Evolutionary conservation across 768 basidiomycete genomes (phyloP).

Genomic region (Solioccasus polychromus): DNA sequence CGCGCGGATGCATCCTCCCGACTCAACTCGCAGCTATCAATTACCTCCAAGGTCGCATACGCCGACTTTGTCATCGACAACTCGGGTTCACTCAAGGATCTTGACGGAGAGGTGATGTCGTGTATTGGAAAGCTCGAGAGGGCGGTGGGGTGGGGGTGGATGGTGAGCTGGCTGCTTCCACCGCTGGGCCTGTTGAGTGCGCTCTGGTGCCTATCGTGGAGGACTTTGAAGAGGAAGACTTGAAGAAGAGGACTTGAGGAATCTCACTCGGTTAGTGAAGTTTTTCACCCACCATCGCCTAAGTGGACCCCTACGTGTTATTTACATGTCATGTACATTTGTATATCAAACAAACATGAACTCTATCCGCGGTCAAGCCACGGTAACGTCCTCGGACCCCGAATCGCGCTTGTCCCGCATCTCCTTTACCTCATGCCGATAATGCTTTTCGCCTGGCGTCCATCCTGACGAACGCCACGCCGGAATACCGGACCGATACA

Average conservation of each 20-base stretch:
- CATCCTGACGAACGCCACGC: slow-evolving; percentile 66
- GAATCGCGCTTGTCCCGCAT: slow-evolving; percentile 23
- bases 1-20: slow-evolving; percentile 69
- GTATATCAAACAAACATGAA: too few species aligned
- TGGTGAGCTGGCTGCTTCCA: slow-evolving; percentile 60
- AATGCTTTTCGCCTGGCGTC: slow-evolving; percentile 47
- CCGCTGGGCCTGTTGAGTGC: slow-evolving; percentile 52
- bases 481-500: slow-evolving; percentile 64
- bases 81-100: slow-evolving; percentile 68
- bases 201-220: slow-evolving; percentile 37
- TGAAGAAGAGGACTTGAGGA: slow-evolving; percentile 13
- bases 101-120: slow-evolving; percentile 44
- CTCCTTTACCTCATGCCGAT: slow-evolving; percentile 17
- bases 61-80: slow-evolving; percentile 90
- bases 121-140: slow-evolving; percentile 44
- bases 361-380: too few species aligned
- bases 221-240: slow-evolving; percentile 26
- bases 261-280: too few species aligned
- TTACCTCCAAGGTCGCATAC: slow-evolving; percentile 74
- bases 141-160: slow-evolving; percentile 56
- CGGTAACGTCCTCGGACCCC: slow-evolving; percentile 19
- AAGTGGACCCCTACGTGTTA: too few species aligned
- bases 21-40: slow-evolving; percentile 76
- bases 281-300: too few species aligned
- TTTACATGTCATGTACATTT: too few species aligned